phyloP scores from a whole-genome alignment of 306 rosid genomes.

The Vigna unguiculata region DNA sequence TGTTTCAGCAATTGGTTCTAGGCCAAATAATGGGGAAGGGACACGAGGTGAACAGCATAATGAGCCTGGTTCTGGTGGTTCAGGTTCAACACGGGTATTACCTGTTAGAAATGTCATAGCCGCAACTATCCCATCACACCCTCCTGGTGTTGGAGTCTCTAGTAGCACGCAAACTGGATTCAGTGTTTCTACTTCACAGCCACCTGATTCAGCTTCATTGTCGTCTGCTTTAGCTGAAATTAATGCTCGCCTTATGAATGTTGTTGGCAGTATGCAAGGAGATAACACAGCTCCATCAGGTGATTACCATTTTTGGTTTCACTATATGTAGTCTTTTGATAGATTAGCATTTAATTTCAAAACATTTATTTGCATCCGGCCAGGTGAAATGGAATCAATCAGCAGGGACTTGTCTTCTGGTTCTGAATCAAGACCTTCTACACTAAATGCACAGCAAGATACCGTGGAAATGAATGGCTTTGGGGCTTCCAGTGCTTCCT shows the following conservation, averaged over 20 bases:
- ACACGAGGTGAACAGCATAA: constrained; percentile 58
- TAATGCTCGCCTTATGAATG: constrained; percentile 61
- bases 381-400: constrained; percentile 63
- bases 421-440: constrained; percentile 51
- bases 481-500: constrained; percentile 48
- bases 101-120: constrained; percentile 70
- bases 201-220: constrained; percentile 59
- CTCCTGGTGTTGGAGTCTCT: constrained; percentile 53
- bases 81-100: constrained; percentile 59
- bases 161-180: constrained; percentile 55
- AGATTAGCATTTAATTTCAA: constrained; percentile 28
- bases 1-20: constrained; percentile 73
- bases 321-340: neutral
- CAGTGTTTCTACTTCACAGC: constrained; percentile 68
- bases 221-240: constrained; percentile 68
- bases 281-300: constrained; percentile 60
- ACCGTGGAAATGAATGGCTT: constrained; percentile 41
- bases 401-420: constrained; percentile 58
- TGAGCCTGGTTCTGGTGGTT: constrained; percentile 67
- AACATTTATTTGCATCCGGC: constrained; percentile 42
- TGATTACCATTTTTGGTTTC: constrained; percentile 44
- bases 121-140: constrained; percentile 57
- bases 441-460: constrained; percentile 59
- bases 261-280: constrained; percentile 64
- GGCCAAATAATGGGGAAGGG: constrained; percentile 82